Base-by-base conservation (phyloP, 805 yeast species). In the Cyberlindnera euphorbiiphila region DNA sequence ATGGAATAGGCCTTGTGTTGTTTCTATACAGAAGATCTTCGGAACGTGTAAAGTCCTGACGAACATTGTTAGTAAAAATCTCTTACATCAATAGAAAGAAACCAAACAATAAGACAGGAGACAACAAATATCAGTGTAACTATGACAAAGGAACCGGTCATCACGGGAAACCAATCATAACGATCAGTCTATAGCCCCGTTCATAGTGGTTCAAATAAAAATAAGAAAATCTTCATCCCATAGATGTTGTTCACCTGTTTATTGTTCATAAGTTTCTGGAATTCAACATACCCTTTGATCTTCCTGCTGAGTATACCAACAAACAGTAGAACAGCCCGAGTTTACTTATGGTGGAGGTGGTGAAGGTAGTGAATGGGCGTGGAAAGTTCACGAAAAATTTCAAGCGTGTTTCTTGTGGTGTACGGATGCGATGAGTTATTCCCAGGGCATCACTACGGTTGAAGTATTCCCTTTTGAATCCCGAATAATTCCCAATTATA, bases 71-170 rank as follows among this genome's bases (percentile, higher is more conserved):
- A 31, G 34, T 31, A n/a, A n/a, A n/a, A n/a, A n/a, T n/a, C n/a
- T n/a, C n/a, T n/a, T n/a, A n/a, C n/a, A 29, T 29, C 13, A 19
- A 6, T 11, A 6, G 13, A 20, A 9, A 12, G 13, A 16, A 27
- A 22, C 13, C 19, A 25, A 24, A 20, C 11, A 13, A 5, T 9
- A 25, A 22, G 19, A 27, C n/a, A n/a, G n/a, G n/a, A 30, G 36
- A 29, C 42, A 48, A 31, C 32, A 42, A 40, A n/a, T 37, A 49
- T 81, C 89, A 81, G 89, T 81, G 89, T 82, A 82, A 82, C 89
- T 83, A 83, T 83, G 89, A 83, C 91, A 71, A 68, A 41, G 49
- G 62, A 62, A 57, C 68, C 81, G 75, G 84, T 69, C 71, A 66
- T 73, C 71, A 76, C 77, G 69, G 78, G 71, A 68, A 63, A 62